Percentiles rank a stretch among this genome's conserved stretches.
phyloP scores from a whole-genome alignment of 163 green algal genomes.

The Smithsoniella earleae region DNA sequence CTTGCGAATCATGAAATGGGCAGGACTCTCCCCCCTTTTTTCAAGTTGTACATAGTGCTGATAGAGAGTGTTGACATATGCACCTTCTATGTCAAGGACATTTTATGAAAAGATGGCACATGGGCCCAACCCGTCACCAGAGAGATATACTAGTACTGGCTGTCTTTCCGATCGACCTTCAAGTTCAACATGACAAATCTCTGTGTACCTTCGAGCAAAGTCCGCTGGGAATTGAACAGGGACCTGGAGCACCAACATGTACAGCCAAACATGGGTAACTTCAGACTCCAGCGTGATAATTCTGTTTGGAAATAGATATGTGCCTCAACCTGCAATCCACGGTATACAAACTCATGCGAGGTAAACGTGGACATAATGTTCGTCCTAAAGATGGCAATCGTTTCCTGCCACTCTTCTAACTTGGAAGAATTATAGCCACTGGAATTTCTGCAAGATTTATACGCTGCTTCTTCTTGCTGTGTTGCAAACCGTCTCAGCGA shows the following conservation, averaged over 20 bases:
- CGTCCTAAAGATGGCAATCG: not conserved
- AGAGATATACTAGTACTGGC: slow-evolving; percentile 50
- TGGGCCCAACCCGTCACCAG: slow-evolving; percentile 52
- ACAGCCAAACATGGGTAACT: too few relatives aligned
- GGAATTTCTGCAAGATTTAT: too few relatives aligned
- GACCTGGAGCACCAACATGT: too few relatives aligned
- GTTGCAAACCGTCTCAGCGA: slow-evolving; percentile 31
- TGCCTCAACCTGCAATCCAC: not conserved
- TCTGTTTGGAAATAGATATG: too few relatives aligned
- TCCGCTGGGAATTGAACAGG: slow-evolving; percentile 54
- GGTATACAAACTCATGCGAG: not conserved
- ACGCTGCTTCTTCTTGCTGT: too few relatives aligned
- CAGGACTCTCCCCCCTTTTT: slow-evolving; percentile 66
- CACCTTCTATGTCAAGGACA: slow-evolving; percentile 64
- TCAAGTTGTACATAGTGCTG: slow-evolving; percentile 62
- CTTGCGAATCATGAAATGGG: slow-evolving; percentile 41
- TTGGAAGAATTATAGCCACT: too few relatives aligned
- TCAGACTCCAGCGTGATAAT: too few relatives aligned
- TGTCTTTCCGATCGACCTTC: slow-evolving; percentile 48
- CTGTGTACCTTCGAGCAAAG: slow-evolving; percentile 45
- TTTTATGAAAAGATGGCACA: slow-evolving; percentile 63
- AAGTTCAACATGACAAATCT: slow-evolving; percentile 51
- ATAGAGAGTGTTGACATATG: slow-evolving; percentile 58
- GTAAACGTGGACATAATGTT: not conserved
- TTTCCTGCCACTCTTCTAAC: too few relatives aligned